Percentiles rank a stretch among this genome's conserved stretches.
phyloP scores from a whole-genome alignment of 768 basidiomycete species.

The Russula dissimulans region DNA sequence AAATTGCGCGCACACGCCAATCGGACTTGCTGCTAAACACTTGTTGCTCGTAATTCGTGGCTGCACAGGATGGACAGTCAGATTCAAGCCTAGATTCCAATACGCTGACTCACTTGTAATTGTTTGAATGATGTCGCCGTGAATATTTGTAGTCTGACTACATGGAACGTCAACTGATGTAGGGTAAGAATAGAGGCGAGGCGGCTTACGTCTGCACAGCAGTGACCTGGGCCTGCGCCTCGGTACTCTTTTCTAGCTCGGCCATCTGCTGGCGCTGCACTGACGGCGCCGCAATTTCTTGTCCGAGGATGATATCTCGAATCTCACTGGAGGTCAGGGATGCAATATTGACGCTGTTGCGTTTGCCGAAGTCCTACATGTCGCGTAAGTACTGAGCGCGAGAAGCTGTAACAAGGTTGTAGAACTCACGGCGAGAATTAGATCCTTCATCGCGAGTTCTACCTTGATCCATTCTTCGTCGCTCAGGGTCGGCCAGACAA shows the following conservation, averaged over 20 bases:
- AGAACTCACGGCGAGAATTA: constrained; percentile 70
- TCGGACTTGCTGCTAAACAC: constrained; percentile 99
- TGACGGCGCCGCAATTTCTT: constrained; percentile 94
- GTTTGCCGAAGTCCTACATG: constrained; percentile 87
- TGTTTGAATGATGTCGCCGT: constrained; percentile 92
- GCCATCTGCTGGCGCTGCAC: constrained; percentile 99
- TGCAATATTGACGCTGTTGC: constrained; percentile 97
- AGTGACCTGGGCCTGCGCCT: constrained; percentile 91
- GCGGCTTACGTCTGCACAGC: constrained; percentile 75
- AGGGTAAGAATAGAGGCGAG: neutral
- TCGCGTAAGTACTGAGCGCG: constrained; percentile 17
- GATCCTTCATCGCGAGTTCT: constrained; percentile 96
- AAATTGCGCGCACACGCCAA: constrained; percentile 98
- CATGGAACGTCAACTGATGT: constrained; percentile 12
- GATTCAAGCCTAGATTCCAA: neutral
- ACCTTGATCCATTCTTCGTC: constrained; percentile 99
- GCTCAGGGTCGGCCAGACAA: constrained; percentile 88
- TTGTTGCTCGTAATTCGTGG: constrained; percentile 96
- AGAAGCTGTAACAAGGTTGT: neutral
- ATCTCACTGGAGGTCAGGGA: constrained; percentile 95
- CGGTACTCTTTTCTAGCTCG: constrained; percentile 92
- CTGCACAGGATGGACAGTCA: constrained; percentile 27
- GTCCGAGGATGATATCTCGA: constrained; percentile 95
- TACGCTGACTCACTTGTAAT: constrained; percentile 62
- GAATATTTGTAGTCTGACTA: constrained; percentile 93